Conservation (phyloP, 139 green algal genomes). For the Micromonas pusilla region DNA sequence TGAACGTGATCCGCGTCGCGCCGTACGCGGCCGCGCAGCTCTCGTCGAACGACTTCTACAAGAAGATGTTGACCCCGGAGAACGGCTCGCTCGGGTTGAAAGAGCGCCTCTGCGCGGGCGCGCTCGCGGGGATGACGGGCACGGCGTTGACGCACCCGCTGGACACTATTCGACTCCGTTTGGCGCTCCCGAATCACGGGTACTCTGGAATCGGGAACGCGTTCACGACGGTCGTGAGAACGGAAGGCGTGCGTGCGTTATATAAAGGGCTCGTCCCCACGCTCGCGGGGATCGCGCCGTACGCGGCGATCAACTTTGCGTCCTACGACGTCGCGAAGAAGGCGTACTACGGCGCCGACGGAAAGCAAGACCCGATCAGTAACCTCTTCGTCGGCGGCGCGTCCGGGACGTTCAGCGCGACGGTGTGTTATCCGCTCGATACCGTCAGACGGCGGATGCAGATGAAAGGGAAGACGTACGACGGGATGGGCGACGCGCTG, state of each 20-base stretch:
- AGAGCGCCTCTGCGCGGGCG: slow-evolving; percentile 51
- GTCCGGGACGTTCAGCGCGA: slow-evolving; percentile 62
- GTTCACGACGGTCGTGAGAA: slow-evolving; percentile 12
- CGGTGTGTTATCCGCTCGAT: slow-evolving; percentile 84
- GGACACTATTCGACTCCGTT: slow-evolving; percentile 74
- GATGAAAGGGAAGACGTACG: slow-evolving; percentile 79
- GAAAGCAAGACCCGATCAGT: slow-evolving; percentile 45
- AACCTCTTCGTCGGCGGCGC: slow-evolving; percentile 29
- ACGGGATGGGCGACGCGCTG: slow-evolving; percentile 59
- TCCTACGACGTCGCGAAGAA: slow-evolving; percentile 63
- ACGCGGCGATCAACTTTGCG: slow-evolving; percentile 90
- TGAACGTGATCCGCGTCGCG: slow-evolving; percentile 88
- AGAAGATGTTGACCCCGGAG: slow-evolving; percentile 56
- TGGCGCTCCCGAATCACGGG: slow-evolving; percentile 71
- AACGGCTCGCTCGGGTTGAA: slow-evolving; percentile 60
- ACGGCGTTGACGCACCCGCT: slow-evolving; percentile 91
- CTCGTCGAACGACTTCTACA: slow-evolving; percentile 72
- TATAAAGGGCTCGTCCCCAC: slow-evolving; percentile 89
- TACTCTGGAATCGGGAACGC: slow-evolving; percentile 33
- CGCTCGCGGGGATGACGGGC: slow-evolving; percentile 87
- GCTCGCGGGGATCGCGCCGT: slow-evolving; percentile 88
- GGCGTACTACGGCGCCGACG: neutral
- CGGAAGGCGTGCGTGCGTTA: slow-evolving; percentile 64
- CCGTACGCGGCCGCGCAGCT: slow-evolving; percentile 72
- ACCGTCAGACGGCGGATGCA: slow-evolving; percentile 82